A percentile compares a stretch with the other conserved stretches of the same genome.
Conservation (phyloP, 129 eudicot species). For the Smallanthus sonchifolius region DNA sequence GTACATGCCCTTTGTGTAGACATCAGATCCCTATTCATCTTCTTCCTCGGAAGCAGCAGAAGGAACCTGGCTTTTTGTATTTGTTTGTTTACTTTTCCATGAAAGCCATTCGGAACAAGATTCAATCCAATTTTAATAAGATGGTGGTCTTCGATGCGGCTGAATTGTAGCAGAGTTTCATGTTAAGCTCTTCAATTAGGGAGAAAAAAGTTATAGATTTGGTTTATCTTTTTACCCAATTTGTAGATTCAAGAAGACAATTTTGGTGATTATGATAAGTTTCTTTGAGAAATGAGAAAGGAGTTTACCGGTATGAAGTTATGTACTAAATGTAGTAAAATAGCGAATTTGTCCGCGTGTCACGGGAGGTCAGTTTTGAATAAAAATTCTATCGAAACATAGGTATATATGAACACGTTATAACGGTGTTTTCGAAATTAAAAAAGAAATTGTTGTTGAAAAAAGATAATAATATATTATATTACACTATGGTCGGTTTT, state of each 20-base stretch:
- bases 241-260: no score
- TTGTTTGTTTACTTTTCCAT: constrained; percentile 29
- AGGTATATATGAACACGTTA: no score
- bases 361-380: no score
- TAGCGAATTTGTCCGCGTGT: no score
- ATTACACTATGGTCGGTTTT: no score
- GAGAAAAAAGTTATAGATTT: neutral
- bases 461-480: no score
- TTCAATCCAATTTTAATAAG: neutral
- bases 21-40: constrained; percentile 28
- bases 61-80: constrained; percentile 17
- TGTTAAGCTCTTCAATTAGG: neutral
- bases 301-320: no score
- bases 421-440: no score
- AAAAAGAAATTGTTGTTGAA: no score
- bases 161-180: neutral
- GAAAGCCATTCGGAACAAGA: constrained; percentile 23
- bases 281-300: no score
- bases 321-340: no score
- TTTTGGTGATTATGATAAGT: neutral
- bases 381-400: no score
- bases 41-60: constrained; percentile 24
- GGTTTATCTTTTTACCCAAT: neutral
- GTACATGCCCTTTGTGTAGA: constrained; percentile 61
- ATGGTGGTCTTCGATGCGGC: neutral